These are phyloP conservation scores for Hyphopichia burtonii DNA, from an alignment of 1,139 yeast species.

Conservation along the genomic window DNA sequence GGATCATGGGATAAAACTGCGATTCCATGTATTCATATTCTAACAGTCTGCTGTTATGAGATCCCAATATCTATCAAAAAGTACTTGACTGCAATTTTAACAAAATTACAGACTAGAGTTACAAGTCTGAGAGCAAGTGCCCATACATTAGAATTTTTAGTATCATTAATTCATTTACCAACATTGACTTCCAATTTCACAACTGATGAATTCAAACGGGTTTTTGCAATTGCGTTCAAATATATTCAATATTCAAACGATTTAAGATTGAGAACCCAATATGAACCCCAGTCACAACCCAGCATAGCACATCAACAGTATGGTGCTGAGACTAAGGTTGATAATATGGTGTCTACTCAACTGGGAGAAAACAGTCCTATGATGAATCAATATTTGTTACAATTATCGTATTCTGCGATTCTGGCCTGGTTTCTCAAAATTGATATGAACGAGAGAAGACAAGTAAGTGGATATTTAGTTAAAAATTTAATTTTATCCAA, in stretches of 20 bases:
- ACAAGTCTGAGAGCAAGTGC: constrained; percentile 69
- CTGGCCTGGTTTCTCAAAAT: constrained; percentile 74
- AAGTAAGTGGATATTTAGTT: constrained; percentile 61
- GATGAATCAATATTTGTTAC: constrained; percentile 58
- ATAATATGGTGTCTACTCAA: constrained; percentile 50
- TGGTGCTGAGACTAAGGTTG: constrained; percentile 44
- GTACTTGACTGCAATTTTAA: constrained; percentile 61
- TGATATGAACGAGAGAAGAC: constrained; percentile 55
- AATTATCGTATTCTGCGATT: constrained; percentile 68
- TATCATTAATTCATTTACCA: constrained; percentile 67
- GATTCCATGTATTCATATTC: constrained; percentile 72
- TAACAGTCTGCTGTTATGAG: constrained; percentile 79
- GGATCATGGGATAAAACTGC: constrained; percentile 80
- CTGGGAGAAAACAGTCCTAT: constrained; percentile 40
- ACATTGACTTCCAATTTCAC: constrained; percentile 69
- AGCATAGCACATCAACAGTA: constrained; percentile 21
- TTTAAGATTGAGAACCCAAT: constrained; percentile 23
- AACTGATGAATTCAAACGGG: constrained; percentile 72
- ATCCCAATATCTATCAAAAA: constrained; percentile 73
- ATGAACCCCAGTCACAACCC: not conserved
- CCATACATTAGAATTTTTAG: constrained; percentile 73
- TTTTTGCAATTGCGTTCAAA: constrained; percentile 81
- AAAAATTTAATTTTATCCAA: constrained; percentile 52
- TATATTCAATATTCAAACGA: constrained; percentile 74
- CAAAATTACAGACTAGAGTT: constrained; percentile 70